These are phyloP conservation scores for Penicillium mononematosum DNA, from an alignment of 495 filamentous ascomycete species.

Conservation along the genomic window DNA sequence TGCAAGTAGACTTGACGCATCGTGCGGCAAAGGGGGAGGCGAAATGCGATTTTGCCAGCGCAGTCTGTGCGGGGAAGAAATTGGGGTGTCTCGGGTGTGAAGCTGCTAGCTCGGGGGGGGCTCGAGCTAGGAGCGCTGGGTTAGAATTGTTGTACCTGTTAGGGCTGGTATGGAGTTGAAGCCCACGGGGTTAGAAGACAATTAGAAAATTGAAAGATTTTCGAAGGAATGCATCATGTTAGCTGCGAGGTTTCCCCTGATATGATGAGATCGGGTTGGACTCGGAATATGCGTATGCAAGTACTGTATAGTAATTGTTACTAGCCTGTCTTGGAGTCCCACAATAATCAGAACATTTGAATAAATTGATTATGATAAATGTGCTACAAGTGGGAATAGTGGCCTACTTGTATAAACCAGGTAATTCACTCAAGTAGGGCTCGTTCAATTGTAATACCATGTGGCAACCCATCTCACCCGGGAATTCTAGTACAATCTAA, in stretches of 20 bases:
- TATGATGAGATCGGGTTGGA: slow-evolving; percentile 15
- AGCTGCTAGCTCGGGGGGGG: slow-evolving; percentile 2
- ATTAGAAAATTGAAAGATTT: slow-evolving; percentile 3
- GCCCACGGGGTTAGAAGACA: background rate
- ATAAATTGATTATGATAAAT: background rate
- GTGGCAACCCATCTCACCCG: background rate
- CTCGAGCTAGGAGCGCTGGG: background rate
- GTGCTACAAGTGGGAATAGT: background rate
- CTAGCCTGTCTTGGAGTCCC: slow-evolving; percentile 12
- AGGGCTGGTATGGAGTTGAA: background rate
- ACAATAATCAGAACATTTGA: background rate
- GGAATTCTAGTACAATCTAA: background rate
- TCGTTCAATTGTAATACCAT: slow-evolving; percentile 7
- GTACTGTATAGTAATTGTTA: slow-evolving; percentile 3
- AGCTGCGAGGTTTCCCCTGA: slow-evolving; percentile 16
- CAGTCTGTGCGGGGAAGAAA: slow-evolving; percentile 17
- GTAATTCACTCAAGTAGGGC: background rate
- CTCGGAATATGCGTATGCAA: background rate
- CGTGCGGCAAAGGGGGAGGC: slow-evolving; percentile 22
- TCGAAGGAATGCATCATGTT: slow-evolving; percentile 2
- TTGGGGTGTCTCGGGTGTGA: slow-evolving; percentile 7
- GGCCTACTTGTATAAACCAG: background rate
- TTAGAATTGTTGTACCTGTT: background rate
- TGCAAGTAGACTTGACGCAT: slow-evolving; percentile 34
- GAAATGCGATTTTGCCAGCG: slow-evolving; percentile 22